A percentile compares a stretch with the other conserved stretches of the same genome.
Conservation (phyloP, 2,329 filamentous ascomycete species). For the Onygena corvina region DNA sequence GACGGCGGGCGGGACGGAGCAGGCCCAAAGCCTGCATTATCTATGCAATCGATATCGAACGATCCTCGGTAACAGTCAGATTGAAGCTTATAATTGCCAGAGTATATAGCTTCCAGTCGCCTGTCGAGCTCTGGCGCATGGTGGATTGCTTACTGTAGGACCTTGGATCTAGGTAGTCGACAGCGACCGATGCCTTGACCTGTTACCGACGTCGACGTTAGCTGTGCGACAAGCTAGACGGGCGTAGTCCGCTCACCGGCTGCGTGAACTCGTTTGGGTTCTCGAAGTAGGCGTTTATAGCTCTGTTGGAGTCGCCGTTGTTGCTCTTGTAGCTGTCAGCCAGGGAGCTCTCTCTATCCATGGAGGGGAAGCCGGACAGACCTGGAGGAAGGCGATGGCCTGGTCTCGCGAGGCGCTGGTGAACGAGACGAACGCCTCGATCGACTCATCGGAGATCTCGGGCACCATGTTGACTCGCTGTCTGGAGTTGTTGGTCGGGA, state of each 20-base stretch:
- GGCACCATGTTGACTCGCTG: conserved; percentile 10
- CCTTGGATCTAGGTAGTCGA: conserved; percentile 4
- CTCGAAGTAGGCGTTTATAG: conserved; percentile 39
- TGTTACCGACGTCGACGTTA: too few species aligned
- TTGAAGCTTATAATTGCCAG: too few species aligned
- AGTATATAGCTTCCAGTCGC: neutral
- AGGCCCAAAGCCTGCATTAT: conserved; percentile 24
- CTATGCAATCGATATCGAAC: conserved; percentile 17
- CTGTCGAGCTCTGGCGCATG: neutral
- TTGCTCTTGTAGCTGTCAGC: conserved; percentile 26
- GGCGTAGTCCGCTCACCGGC: conserved; percentile 19
- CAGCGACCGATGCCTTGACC: too few species aligned
- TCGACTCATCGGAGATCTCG: conserved; percentile 26
- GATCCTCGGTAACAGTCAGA: conserved; percentile 10
- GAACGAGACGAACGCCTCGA: conserved; percentile 32
- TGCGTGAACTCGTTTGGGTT: conserved; percentile 23
- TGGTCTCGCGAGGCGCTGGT: conserved; percentile 31
- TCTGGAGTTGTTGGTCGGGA: neutral
- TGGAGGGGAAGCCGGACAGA: conserved; percentile 14
- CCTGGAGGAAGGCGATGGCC: conserved; percentile 33
- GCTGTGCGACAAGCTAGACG: too few species aligned
- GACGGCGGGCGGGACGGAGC: conserved; percentile 40
- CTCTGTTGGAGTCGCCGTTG: conserved; percentile 34
- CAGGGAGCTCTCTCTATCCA: neutral
- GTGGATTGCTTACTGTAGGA: conserved; percentile 12